Evolutionary conservation across 78 protist genomes (phyloP).

Genomic region (Bigelowiella natans): DNA sequence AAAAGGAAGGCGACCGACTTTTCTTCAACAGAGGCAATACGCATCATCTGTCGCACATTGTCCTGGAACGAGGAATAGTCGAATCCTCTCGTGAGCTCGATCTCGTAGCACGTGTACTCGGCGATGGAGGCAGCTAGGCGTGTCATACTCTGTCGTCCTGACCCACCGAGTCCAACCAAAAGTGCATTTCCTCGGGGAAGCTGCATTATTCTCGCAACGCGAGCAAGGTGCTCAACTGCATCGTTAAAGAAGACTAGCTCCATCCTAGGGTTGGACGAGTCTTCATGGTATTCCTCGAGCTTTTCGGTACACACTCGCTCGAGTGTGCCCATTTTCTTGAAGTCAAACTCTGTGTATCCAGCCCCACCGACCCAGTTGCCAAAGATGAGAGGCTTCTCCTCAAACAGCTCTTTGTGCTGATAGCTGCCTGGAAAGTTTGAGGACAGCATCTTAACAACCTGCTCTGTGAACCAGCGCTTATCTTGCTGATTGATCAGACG

Average conservation of each 20-base stretch:
- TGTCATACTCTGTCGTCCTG: conserved; percentile 43
- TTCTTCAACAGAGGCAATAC: background rate
- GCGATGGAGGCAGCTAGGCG: conserved; percentile 40
- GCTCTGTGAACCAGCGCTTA: conserved; percentile 9
- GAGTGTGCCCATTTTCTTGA: background rate
- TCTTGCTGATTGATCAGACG: conserved; percentile 36
- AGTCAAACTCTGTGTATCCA: background rate
- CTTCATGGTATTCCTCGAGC: conserved; percentile 27
- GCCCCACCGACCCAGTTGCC: conserved; percentile 1
- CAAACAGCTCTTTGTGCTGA: background rate
- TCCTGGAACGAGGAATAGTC: conserved; percentile 41
- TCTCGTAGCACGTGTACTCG: background rate
- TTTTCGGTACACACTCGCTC: background rate
- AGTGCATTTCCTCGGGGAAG: conserved; percentile 62
- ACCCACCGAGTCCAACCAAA: conserved; percentile 65
- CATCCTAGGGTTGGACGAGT: conserved; percentile 23
- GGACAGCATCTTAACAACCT: background rate
- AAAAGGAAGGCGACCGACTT: conserved; percentile 39
- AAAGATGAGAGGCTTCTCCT: background rate
- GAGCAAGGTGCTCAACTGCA: conserved; percentile 41
- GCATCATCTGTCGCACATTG: background rate
- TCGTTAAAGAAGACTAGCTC: conserved; percentile 63
- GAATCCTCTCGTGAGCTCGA: conserved; percentile 34
- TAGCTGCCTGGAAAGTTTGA: background rate
- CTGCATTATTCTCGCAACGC: conserved; percentile 42